Conservation (phyloP, 2,329 filamentous ascomycete species). For the Onygena corvina region DNA sequence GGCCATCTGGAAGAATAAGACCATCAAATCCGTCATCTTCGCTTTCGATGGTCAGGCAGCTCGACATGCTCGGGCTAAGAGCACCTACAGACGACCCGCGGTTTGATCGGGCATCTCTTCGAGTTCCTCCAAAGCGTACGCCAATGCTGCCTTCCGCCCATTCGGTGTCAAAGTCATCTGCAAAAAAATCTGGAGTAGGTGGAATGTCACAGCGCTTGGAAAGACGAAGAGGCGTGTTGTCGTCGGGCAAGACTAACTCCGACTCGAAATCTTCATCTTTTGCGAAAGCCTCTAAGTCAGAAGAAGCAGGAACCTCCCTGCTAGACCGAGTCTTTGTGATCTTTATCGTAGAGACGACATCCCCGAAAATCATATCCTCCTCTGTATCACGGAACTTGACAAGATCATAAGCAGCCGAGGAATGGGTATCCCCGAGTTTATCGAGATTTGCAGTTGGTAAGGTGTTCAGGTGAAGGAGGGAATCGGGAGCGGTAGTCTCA, state of each 20-base stretch:
- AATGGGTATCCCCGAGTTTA: constrained; percentile 1
- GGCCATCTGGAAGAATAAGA: constrained; percentile 71
- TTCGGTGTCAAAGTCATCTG: constrained; percentile 67
- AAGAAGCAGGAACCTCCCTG: constrained; percentile 29
- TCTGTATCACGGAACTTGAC: constrained; percentile 53
- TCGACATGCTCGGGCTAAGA: constrained; percentile 83
- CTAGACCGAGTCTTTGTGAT: constrained; percentile 45
- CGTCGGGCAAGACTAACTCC: constrained; percentile 59
- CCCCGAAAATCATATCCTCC: constrained; percentile 51
- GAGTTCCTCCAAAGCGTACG: constrained; percentile 77
- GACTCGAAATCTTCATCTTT: constrained; percentile 57
- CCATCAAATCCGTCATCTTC: constrained; percentile 88
- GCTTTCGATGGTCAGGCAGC: constrained; percentile 80
- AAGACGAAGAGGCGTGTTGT: constrained; percentile 51
- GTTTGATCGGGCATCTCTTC: constrained; percentile 63
- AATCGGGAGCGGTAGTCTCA: constrained; percentile 52
- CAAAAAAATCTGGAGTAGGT: constrained; percentile 48
- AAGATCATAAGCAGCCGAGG: constrained; percentile 34
- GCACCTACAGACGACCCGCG: constrained; percentile 80
- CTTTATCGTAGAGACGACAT: constrained; percentile 56
- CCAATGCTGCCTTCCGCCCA: constrained; percentile 91
- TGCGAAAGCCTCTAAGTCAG: constrained; percentile 29
- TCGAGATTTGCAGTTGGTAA: constrained; percentile 10
- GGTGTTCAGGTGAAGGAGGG: constrained; percentile 53
- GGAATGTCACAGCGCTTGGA: constrained; percentile 49